Conservation (phyloP, 2,329 filamentous ascomycete genomes). For the Gremmenia infestans region DNA sequence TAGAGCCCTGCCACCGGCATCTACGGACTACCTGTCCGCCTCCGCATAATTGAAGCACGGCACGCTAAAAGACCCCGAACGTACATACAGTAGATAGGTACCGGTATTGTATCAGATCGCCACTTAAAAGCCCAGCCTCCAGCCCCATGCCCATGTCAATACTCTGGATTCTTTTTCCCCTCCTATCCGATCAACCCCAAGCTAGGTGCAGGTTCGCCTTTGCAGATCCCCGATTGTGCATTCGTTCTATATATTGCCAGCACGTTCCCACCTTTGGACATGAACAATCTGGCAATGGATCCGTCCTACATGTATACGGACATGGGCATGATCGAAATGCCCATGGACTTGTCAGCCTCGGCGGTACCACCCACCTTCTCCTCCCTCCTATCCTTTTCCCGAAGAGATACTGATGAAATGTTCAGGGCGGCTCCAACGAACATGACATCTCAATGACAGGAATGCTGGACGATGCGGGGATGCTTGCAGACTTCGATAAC, state of each 20-base stretch:
- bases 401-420: background rate
- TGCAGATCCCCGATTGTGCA: slow-evolving; percentile 9
- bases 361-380: slow-evolving; percentile 19
- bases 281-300: too few relatives aligned
- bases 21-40: too few relatives aligned
- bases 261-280: too few relatives aligned
- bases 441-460: slow-evolving; percentile 30
- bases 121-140: too few relatives aligned
- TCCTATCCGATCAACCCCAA: too few relatives aligned
- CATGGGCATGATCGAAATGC: slow-evolving; percentile 20
- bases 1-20: too few relatives aligned
- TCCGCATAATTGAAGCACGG: too few relatives aligned
- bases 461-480: slow-evolving; percentile 41
- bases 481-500: slow-evolving; percentile 35
- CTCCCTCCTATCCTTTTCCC: background rate
- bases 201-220: slow-evolving; percentile 10
- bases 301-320: background rate
- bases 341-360: slow-evolving; percentile 26
- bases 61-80: too few relatives aligned
- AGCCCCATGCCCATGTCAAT: too few relatives aligned
- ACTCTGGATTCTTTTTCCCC: too few relatives aligned
- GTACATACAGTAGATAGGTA: too few relatives aligned
- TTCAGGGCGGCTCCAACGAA: slow-evolving; percentile 12
- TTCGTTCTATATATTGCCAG: slow-evolving; percentile 3
- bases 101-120: background rate